Evolutionary conservation across 2,329 filamentous ascomycete genomes (phyloP), one percentile per base, ranked within the genome.

Genomic region (Fusarium sp.): DNA sequence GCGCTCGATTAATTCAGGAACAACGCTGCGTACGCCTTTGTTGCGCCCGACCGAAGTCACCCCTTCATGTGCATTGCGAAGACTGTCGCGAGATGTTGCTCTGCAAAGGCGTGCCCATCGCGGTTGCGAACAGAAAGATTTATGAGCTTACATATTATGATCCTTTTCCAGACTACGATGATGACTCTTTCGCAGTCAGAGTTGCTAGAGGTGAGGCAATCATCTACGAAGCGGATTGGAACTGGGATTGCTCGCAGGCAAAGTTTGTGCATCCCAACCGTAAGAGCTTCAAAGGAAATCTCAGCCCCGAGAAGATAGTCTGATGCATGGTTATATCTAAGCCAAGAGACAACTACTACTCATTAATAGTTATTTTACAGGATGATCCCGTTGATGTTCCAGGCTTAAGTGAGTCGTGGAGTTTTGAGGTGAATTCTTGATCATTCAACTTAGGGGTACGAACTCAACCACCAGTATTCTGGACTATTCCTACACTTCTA

Each of bases 291-390:
- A 45, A 36, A 11, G 47, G 48, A 11, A 72, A 72, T 9, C 18
- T 24, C 10, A 54, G 26, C 13, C 69, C 62, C 4, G 52, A 59
- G 39, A 44, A 72, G 10, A 68, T 72, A 57, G 62, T 72, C n/a
- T 68, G 39, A 72, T 28, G 20, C 13, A 28, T 12, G 28, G 5
- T 36, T 39, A 26, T 34, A 12, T 18, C 8, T 17, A 38, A 44
- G 36, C 14, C 2, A 24, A 38, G 18, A 32, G 20, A 38, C 13
- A 60, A 26, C 24, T n/a, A 32, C 28, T 38, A 13, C 38, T n/a
- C 15, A 20, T 20, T 22, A n/a, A 14, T 8, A 26, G 17, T 22
- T 18, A 20, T 28, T 26, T 12, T 5, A 36, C 3, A 12, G 26
- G 8, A 34, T 39, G 32, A n/a, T 8, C n/a, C 26, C 10, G 9